Evolutionary conservation across 163 green algal species (phyloP).

Genomic region (Volvox carteri): DNA sequence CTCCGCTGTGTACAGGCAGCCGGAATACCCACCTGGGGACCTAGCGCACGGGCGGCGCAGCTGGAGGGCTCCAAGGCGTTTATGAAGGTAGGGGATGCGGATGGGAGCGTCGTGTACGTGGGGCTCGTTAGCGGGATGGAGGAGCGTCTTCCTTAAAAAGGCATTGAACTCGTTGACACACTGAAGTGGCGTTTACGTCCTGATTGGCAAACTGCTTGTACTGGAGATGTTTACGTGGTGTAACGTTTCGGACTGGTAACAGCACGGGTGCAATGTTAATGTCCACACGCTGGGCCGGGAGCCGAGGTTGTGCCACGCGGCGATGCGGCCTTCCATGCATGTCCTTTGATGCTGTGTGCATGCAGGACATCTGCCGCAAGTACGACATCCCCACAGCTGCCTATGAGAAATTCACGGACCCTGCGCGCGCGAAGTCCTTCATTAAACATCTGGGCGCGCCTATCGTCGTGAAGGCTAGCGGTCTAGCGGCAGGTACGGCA

Average conservation of each 20-base stretch:
- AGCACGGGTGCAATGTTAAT: too few species aligned
- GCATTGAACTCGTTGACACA: too few species aligned
- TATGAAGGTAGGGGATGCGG: constrained; percentile 87
- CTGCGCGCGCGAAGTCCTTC: constrained; percentile 80
- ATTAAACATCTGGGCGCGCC: constrained; percentile 79
- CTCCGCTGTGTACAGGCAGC: constrained; percentile 57
- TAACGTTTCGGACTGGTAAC: too few species aligned
- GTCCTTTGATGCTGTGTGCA: too few species aligned
- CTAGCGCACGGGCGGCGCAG: constrained; percentile 85
- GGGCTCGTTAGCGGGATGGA: too few species aligned
- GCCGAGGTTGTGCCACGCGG: too few species aligned
- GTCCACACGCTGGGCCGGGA: too few species aligned
- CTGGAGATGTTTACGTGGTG: too few species aligned
- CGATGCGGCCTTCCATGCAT: too few species aligned
- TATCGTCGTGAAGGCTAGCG: constrained; percentile 98
- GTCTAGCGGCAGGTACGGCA: constrained; percentile 92
- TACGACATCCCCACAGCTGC: constrained; percentile 95
- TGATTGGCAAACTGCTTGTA: too few species aligned
- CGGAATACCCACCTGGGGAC: constrained; percentile 93
- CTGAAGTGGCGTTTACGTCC: too few species aligned
- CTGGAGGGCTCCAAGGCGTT: constrained; percentile 98
- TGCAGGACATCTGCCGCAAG: constrained; percentile 87
- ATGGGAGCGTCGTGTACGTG: not conserved
- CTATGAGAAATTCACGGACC: constrained; percentile 90
- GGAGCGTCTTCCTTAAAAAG: too few species aligned